Percentiles rank a stretch among this genome's conserved stretches.
phyloP scores from a whole-genome alignment of 352 stramenopile species.

The Globisporangium middletonii region DNA sequence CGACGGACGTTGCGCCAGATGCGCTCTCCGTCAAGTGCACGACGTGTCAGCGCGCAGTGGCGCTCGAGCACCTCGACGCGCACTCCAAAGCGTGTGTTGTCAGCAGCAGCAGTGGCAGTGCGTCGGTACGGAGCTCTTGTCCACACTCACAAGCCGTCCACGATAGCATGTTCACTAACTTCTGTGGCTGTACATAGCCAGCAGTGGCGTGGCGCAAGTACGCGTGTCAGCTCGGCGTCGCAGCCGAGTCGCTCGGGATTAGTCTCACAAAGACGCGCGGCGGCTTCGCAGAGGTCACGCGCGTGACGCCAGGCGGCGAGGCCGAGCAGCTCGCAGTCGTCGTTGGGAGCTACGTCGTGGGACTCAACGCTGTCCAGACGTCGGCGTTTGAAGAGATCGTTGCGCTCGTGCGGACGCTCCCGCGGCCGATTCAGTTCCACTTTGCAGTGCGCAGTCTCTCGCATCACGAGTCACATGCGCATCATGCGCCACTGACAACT shows the following conservation, averaged over 20 bases:
- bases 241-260: constrained; percentile 48
- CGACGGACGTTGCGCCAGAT: not conserved
- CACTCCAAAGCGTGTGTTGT: constrained; percentile 65
- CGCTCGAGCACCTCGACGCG: constrained; percentile 42
- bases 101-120: constrained; percentile 4
- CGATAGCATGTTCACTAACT: not conserved
- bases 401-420: constrained; percentile 35
- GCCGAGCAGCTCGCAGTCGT: constrained; percentile 57
- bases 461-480: constrained; percentile 1
- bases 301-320: constrained; percentile 45
- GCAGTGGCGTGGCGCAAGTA: constrained; percentile 55
- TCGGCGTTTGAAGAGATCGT: constrained; percentile 74
- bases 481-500: too few species aligned
- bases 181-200: constrained; percentile 12
- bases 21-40: constrained; percentile 59
- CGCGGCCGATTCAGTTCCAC: constrained; percentile 56
- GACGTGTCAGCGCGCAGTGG: constrained; percentile 42
- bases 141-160: not conserved
- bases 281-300: constrained; percentile 66
- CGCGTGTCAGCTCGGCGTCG: constrained; percentile 39
- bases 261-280: constrained; percentile 63
- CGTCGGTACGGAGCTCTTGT: not conserved
- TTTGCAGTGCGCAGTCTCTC: constrained; percentile 43
- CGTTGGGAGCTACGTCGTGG: constrained; percentile 71
- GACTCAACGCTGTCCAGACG: constrained; percentile 49